Evolutionary conservation across 2,329 filamentous ascomycete genomes (phyloP).

Genomic region (Colletotrichum ledebouriae): DNA sequence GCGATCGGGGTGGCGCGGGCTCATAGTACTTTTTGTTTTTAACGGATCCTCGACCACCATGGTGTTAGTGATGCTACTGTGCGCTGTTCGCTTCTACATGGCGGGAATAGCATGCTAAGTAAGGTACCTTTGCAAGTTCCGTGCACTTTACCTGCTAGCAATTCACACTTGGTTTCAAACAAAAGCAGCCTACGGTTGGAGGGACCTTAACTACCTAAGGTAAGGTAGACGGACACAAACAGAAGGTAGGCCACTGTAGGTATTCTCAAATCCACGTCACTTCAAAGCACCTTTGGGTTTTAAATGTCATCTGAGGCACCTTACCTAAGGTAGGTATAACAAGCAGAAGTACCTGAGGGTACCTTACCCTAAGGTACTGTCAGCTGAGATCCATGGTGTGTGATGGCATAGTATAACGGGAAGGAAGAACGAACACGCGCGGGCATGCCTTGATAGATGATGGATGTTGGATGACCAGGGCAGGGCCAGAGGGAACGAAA

Average conservation of each 20-base stretch:
- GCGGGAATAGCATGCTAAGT: not conserved
- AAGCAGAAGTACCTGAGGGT: too few species aligned
- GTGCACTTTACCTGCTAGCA: conserved; percentile 9
- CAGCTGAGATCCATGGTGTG: too few species aligned
- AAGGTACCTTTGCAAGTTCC: conserved; percentile 19
- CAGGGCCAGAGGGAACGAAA: not conserved
- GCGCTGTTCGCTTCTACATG: not conserved
- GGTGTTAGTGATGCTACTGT: conserved; percentile 19
- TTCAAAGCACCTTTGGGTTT: too few species aligned
- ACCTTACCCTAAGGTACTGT: too few species aligned
- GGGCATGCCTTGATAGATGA: not conserved
- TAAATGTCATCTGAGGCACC: too few species aligned
- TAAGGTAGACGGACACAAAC: too few species aligned
- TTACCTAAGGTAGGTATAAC: too few species aligned
- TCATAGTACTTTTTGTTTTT: conserved; percentile 38
- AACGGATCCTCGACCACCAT: not conserved
- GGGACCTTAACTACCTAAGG: too few species aligned
- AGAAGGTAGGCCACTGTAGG: too few species aligned
- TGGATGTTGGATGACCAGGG: not conserved
- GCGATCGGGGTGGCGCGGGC: conserved; percentile 40
- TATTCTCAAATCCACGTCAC: too few species aligned
- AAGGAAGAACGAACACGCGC: too few species aligned
- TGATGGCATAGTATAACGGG: too few species aligned
- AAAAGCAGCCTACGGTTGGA: not conserved
- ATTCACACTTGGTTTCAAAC: not conserved